Percentiles rank a stretch among this genome's conserved stretches.
Evolutionary conservation across 75 land plant genomes (phyloP).

Genomic region (Isoetes taiwanensis): DNA sequence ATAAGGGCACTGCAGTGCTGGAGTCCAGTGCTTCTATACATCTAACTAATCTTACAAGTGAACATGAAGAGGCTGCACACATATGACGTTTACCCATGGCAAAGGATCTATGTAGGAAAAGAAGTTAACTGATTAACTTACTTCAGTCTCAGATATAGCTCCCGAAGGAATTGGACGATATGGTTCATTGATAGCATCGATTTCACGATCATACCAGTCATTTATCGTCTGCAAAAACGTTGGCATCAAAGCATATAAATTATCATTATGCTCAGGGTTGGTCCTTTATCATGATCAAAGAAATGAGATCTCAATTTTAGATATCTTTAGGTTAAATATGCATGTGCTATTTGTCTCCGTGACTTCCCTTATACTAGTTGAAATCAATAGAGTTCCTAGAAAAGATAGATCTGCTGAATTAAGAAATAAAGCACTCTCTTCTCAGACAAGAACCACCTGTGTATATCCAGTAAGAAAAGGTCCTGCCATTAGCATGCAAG

Average conservation of each 20-base stretch:
- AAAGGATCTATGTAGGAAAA: neutral
- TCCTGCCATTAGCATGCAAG: slow-evolving; percentile 93
- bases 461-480: slow-evolving; percentile 96
- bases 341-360: too few species aligned
- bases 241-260: neutral
- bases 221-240: slow-evolving; percentile 57
- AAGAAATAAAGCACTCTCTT: too few species aligned
- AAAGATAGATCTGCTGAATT: too few species aligned
- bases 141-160: slow-evolving; percentile 89
- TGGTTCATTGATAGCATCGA: slow-evolving; percentile 98
- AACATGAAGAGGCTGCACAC: neutral
- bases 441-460: slow-evolving; percentile 37
- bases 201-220: slow-evolving; percentile 98
- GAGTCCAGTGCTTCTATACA: neutral
- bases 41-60: neutral
- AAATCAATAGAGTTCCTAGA: too few species aligned
- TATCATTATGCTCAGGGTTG: too few species aligned
- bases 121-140: slow-evolving; percentile 15
- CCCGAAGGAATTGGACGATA: slow-evolving; percentile 99
- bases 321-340: too few species aligned
- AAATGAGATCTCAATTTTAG: too few species aligned
- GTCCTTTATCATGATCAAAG: too few species aligned
- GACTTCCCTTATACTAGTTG: too few species aligned
- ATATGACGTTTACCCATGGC: neutral
- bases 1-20: neutral